These are phyloP conservation scores for Acanthamoeba royreba DNA, from an alignment of 208 protist species.

Conservation along the genomic window DNA sequence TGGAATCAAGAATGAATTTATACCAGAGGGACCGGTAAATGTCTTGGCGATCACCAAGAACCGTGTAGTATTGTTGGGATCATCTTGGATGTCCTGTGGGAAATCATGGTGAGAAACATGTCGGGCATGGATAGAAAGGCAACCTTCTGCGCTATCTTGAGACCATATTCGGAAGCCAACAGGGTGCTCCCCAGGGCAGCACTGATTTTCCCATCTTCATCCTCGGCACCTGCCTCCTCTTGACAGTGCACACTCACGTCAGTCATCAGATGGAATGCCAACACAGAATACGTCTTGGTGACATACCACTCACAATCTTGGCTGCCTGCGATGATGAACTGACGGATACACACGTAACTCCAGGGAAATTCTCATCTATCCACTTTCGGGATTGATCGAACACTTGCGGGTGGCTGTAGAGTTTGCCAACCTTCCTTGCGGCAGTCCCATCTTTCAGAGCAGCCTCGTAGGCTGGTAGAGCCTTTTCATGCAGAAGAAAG, in stretches of 20 bases:
- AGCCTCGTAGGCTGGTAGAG: not conserved
- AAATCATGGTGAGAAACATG: too few relatives aligned
- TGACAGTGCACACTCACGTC: too few relatives aligned
- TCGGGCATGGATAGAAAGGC: too few relatives aligned
- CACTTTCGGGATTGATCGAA: conserved; percentile 37
- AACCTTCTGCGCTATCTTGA: not conserved
- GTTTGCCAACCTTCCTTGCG: not conserved
- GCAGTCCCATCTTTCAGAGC: not conserved
- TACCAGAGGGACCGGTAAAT: not conserved
- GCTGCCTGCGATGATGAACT: not conserved
- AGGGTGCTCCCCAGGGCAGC: not conserved
- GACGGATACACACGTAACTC: not conserved
- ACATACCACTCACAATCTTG: not conserved
- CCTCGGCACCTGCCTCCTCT: not conserved
- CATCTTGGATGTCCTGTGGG: not conserved
- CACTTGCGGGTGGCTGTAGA: conserved; percentile 42
- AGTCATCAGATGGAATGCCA: too few relatives aligned
- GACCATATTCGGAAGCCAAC: not conserved
- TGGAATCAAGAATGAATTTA: too few relatives aligned
- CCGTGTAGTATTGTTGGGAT: conserved; percentile 15
- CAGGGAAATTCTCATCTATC: not conserved
- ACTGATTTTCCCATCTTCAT: not conserved
- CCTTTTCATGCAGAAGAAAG: not conserved
- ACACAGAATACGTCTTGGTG: too few relatives aligned
- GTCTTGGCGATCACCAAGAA: conserved; percentile 37